Percentiles rank a stretch among this genome's conserved stretches.
Evolutionary conservation across 176 grass and related monocot genomes (phyloP).

Genomic region (Triticum timopheevii): DNA sequence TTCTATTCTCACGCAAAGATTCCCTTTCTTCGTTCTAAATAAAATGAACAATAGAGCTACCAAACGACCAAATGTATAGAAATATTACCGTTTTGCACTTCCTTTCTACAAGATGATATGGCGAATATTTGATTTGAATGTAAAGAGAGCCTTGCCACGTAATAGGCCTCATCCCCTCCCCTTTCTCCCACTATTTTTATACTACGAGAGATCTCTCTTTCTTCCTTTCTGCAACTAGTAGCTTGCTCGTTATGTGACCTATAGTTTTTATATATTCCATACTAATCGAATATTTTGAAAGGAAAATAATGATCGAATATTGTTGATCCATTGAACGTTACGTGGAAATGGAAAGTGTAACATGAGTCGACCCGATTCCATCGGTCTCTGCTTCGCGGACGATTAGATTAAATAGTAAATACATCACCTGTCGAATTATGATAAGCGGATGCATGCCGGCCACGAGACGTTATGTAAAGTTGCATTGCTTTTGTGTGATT

Average conservation of each 20-base stretch:
- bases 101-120: constrained; percentile 17
- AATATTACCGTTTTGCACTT: background rate
- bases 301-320: background rate
- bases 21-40: background rate
- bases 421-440: constrained; percentile 12
- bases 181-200: background rate
- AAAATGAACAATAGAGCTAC: background rate
- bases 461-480: constrained; percentile 11
- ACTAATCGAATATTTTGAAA: too few species aligned
- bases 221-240: constrained; percentile 9
- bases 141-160: constrained; percentile 40
- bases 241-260: constrained; percentile 7
- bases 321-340: background rate
- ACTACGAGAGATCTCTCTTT: constrained; percentile 5
- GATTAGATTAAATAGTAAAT: background rate
- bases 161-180: constrained; percentile 1
- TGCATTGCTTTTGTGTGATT: background rate
- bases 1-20: background rate
- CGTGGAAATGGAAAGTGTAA: background rate
- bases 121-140: constrained; percentile 40
- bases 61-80: background rate
- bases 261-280: background rate
- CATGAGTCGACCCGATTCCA: background rate
- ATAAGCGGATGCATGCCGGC: constrained; percentile 5
- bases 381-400: background rate